Evolutionary conservation across 2,329 filamentous ascomycete species (phyloP).

Genomic region (Neonectria sp.): DNA sequence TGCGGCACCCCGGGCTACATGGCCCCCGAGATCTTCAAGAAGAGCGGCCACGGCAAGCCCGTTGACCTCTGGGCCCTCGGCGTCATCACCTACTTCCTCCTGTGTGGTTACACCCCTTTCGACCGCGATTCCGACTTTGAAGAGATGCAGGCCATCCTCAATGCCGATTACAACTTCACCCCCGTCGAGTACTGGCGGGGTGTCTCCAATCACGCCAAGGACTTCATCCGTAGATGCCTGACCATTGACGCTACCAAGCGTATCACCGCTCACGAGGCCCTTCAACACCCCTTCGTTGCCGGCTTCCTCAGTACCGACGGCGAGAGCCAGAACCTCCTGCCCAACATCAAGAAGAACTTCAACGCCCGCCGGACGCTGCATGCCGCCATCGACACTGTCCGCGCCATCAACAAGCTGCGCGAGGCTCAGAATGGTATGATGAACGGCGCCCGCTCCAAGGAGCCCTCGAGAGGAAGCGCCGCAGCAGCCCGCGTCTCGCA

Average conservation of each 20-base stretch:
- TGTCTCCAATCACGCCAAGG: conserved; percentile 86
- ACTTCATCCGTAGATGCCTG: conserved; percentile 93
- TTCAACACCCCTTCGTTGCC: conserved; percentile 76
- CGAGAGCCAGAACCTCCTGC: conserved; percentile 73
- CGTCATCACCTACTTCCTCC: conserved; percentile 98
- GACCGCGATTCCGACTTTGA: conserved; percentile 98
- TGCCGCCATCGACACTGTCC: conserved; percentile 79
- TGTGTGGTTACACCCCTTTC: conserved; percentile 98
- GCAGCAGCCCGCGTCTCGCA: conserved; percentile 31
- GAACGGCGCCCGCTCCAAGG: conserved; percentile 70
- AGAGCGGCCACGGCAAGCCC: conserved; percentile 96
- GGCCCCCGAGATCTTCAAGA: conserved; percentile 99
- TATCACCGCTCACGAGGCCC: conserved; percentile 89
- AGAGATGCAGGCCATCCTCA: conserved; percentile 99
- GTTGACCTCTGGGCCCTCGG: conserved; percentile 99
- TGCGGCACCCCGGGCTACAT: conserved; percentile 99
- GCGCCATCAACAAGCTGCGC: conserved; percentile 79
- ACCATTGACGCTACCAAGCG: conserved; percentile 90
- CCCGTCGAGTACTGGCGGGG: conserved; percentile 97
- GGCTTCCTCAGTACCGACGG: conserved; percentile 64
- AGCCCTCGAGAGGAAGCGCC: conserved; percentile 59
- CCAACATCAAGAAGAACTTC: conserved; percentile 82
- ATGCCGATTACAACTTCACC: conserved; percentile 96
- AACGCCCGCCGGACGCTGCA: conserved; percentile 78
- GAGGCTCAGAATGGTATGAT: conserved; percentile 74